phyloP scores from a whole-genome alignment of 441 rosid species.

The Hypseocharis bilobata region DNA sequence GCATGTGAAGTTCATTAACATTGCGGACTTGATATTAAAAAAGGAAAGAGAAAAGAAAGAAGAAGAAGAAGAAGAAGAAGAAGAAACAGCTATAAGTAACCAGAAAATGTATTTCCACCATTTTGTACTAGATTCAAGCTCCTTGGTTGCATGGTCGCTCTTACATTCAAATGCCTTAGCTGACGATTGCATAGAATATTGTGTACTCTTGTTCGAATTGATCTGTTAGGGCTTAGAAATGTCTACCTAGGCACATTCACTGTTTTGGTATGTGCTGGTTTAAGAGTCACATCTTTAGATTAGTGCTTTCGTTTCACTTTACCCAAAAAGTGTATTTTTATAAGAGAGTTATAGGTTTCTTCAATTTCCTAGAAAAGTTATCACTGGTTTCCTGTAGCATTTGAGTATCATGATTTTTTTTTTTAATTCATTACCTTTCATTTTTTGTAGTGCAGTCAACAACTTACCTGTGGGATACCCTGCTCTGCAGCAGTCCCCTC shows the following conservation, averaged over 20 bases:
- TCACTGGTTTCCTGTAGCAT: background rate
- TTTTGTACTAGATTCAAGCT: background rate
- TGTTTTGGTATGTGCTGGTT: background rate
- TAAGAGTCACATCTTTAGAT: too few relatives aligned
- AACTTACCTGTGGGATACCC: slow-evolving; percentile 16
- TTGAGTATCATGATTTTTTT: background rate
- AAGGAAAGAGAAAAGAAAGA: too few relatives aligned
- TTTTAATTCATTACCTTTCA: background rate
- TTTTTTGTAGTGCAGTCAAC: slow-evolving; percentile 25
- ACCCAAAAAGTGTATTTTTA: too few relatives aligned
- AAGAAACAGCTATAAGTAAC: background rate
- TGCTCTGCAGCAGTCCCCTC: slow-evolving; percentile 15
- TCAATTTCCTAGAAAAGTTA: too few relatives aligned
- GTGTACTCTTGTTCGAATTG: too few relatives aligned
- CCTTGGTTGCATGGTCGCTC: background rate
- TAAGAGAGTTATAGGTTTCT: too few relatives aligned
- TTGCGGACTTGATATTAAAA: background rate
- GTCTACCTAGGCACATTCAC: background rate
- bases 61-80: too few relatives aligned
- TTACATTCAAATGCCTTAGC: background rate
- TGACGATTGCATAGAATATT: too few relatives aligned
- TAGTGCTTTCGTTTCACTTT: too few relatives aligned
- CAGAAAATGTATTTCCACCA: background rate
- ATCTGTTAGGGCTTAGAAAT: background rate
- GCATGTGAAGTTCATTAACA: background rate